A percentile compares a stretch with the other conserved stretches of the same genome.
Conservation (phyloP, 1,284 basidiomycete species). For the Agaricales sp. region DNA sequence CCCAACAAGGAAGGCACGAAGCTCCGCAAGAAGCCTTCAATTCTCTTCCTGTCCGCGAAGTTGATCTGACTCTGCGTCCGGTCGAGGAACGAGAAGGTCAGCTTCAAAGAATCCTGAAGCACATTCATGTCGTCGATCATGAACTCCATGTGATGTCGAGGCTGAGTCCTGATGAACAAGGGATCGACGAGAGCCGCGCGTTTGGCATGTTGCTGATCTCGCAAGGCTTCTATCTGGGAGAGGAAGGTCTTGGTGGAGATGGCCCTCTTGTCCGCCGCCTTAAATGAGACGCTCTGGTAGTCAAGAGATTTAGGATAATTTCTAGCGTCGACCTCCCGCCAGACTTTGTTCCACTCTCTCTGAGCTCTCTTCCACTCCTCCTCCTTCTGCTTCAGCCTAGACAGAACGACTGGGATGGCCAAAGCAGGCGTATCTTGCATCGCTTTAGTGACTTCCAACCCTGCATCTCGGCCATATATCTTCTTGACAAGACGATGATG, state of each 20-base stretch:
- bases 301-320: slow-evolving; percentile 93
- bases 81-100: slow-evolving; percentile 87
- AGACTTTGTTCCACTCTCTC: slow-evolving; percentile 98
- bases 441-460: slow-evolving; percentile 81
- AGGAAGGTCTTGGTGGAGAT: slow-evolving; percentile 79
- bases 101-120: slow-evolving; percentile 81
- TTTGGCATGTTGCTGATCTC: slow-evolving; percentile 79
- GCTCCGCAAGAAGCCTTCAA: slow-evolving; percentile 78
- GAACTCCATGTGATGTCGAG: slow-evolving; percentile 76
- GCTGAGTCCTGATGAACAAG: slow-evolving; percentile 59
- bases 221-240: slow-evolving; percentile 81
- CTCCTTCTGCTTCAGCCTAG: slow-evolving; percentile 91
- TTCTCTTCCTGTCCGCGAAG: slow-evolving; percentile 64
- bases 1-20: slow-evolving; percentile 72
- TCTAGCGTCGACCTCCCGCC: slow-evolving; percentile 92
- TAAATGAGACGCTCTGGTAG: slow-evolving; percentile 89
- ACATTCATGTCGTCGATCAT: slow-evolving; percentile 69
- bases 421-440: slow-evolving; percentile 90
- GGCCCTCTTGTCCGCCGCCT: slow-evolving; percentile 87
- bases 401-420: slow-evolving; percentile 91
- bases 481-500: slow-evolving; percentile 96
- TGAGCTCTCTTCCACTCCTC: slow-evolving; percentile 99
- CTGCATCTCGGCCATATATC: slow-evolving; percentile 86
- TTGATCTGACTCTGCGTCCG: slow-evolving; percentile 72
- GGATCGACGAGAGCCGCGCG: slow-evolving; percentile 72